Conservation (phyloP, 176 grass and related monocot genomes). For the Puccinellia tenuiflora region DNA sequence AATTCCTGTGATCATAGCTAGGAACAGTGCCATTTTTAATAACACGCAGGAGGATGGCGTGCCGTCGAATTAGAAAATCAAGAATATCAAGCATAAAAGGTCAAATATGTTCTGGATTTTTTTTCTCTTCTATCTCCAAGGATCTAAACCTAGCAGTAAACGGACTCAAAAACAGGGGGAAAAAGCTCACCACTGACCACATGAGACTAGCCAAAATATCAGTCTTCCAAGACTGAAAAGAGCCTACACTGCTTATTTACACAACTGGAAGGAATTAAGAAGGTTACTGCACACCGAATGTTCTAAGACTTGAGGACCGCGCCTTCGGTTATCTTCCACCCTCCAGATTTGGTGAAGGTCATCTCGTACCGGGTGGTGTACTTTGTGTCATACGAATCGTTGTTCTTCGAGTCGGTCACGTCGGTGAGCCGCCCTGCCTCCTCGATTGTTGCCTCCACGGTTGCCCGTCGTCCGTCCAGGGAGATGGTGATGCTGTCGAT, state of each 20-base stretch:
- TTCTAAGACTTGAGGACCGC: slow-evolving; percentile 64
- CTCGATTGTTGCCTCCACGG: slow-evolving; percentile 78
- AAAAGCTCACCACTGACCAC: not conserved
- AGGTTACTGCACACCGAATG: not conserved
- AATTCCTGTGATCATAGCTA: not conserved
- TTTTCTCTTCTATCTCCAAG: not conserved
- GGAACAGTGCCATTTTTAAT: not conserved
- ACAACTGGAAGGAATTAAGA: not conserved
- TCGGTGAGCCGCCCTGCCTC: slow-evolving; percentile 58
- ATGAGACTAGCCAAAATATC: not conserved
- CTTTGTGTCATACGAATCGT: slow-evolving; percentile 48
- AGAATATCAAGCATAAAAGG: not conserved
- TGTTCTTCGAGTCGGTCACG: slow-evolving; percentile 21
- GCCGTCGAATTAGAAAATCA: not conserved
- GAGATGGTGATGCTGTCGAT: slow-evolving; percentile 76
- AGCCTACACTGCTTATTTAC: slow-evolving; percentile 32
- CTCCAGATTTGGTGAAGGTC: slow-evolving; percentile 36
- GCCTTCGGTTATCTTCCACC: slow-evolving; percentile 92
- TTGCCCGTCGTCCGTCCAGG: slow-evolving; percentile 49
- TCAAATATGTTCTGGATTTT: not conserved
- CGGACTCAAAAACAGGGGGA: not conserved
- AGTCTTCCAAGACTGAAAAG: not conserved
- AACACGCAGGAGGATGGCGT: not conserved
- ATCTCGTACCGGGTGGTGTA: slow-evolving; percentile 85
- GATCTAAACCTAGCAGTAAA: not conserved